Percentiles rank a stretch among this genome's conserved stretches.
phyloP scores from a whole-genome alignment of 2,329 filamentous ascomycete genomes.

The Atkinsonella hypoxylon region DNA sequence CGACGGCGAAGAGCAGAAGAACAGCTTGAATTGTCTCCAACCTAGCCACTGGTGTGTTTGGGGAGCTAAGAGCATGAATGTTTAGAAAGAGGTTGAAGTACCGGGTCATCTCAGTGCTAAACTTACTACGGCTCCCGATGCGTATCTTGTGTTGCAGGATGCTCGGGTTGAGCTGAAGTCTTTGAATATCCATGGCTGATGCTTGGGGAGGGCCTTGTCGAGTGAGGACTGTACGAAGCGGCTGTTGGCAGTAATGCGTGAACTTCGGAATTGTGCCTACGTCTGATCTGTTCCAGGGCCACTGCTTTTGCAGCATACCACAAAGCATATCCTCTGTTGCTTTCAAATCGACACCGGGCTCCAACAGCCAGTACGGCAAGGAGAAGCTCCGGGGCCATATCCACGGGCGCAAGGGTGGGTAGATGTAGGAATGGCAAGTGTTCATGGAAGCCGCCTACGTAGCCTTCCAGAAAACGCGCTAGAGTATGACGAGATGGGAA shows the following conservation, averaged over 20 bases:
- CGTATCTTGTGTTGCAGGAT: slow-evolving; percentile 44
- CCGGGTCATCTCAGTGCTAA: not conserved
- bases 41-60: slow-evolving; percentile 45
- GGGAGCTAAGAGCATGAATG: slow-evolving; percentile 28
- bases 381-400: slow-evolving; percentile 56
- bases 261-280: slow-evolving; percentile 44
- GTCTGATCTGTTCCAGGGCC: slow-evolving; percentile 44
- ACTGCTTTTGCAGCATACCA: slow-evolving; percentile 51
- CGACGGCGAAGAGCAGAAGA: slow-evolving; percentile 46
- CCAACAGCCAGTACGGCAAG: slow-evolving; percentile 57
- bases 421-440: slow-evolving; percentile 51
- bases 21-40: slow-evolving; percentile 56
- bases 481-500: slow-evolving; percentile 59
- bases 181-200: slow-evolving; percentile 46
- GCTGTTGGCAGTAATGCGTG: slow-evolving; percentile 44
- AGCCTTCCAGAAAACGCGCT: slow-evolving; percentile 57
- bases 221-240: slow-evolving; percentile 47
- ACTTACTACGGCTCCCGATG: slow-evolving; percentile 48
- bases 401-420: slow-evolving; percentile 49
- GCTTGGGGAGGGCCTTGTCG: slow-evolving; percentile 45
- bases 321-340: slow-evolving; percentile 43
- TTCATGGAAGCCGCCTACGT: slow-evolving; percentile 53
- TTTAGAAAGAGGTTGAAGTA: not conserved
- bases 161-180: slow-evolving; percentile 44
- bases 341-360: slow-evolving; percentile 53